Percentiles rank a stretch among this genome's conserved stretches.
Evolutionary conservation across 129 eudicot species (phyloP).

Genomic region (Sambucus nigra): DNA sequence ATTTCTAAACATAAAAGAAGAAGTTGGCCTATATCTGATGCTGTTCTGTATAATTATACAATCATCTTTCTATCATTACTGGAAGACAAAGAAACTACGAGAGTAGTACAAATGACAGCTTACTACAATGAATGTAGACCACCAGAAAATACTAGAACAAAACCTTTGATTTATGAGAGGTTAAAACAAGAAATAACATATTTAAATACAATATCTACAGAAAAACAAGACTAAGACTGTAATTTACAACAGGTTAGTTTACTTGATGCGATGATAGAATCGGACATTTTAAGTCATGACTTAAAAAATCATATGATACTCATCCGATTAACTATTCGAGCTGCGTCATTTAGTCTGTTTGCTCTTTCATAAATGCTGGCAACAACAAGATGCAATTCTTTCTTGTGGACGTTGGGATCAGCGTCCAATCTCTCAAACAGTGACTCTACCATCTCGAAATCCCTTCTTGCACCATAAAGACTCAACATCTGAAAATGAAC

Average conservation of each 20-base stretch:
- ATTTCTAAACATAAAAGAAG: too few relatives aligned
- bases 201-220: not conserved
- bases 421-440: constrained; percentile 47
- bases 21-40: too few relatives aligned
- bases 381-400: constrained; percentile 80
- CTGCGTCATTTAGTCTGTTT: constrained; percentile 70
- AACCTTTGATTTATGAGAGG: too few relatives aligned
- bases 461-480: constrained; percentile 62
- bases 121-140: too few relatives aligned
- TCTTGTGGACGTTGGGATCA: constrained; percentile 65
- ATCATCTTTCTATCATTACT: too few relatives aligned
- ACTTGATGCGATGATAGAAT: constrained; percentile 9
- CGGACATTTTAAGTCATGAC: constrained; percentile 1
- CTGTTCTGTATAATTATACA: too few relatives aligned
- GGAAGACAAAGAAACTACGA: too few relatives aligned
- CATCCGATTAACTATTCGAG: constrained; percentile 52
- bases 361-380: constrained; percentile 71
- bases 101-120: too few relatives aligned
- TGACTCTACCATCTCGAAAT: constrained; percentile 53
- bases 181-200: too few relatives aligned
- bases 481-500: constrained; percentile 91
- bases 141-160: too few relatives aligned
- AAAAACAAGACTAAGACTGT: not conserved
- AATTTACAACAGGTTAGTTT: not conserved
- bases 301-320: constrained; percentile 35